A percentile compares a stretch with the other conserved stretches of the same genome.
Evolutionary conservation across 768 basidiomycete species (phyloP).

Genomic region (Dioszegia crocea): DNA sequence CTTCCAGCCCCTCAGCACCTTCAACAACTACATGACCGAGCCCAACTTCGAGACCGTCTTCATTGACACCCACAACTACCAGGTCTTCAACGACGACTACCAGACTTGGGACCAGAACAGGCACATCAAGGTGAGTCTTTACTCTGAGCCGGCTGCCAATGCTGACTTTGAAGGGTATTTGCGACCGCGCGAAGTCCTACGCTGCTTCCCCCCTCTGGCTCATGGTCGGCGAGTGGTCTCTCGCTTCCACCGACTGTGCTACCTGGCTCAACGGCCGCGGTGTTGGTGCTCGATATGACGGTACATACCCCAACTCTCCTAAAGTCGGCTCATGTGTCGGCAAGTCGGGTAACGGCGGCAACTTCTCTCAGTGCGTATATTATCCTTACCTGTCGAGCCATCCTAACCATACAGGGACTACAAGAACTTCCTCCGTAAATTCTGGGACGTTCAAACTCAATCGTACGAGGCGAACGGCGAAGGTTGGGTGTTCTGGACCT

Average conservation of each 20-base stretch:
- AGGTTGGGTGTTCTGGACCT: conserved; percentile 47
- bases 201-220: conserved; percentile 41
- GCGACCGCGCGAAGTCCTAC: conserved; percentile 21
- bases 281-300: conserved; percentile 49
- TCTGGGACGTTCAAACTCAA: conserved; percentile 71
- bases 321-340: conserved; percentile 34
- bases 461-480: conserved; percentile 47
- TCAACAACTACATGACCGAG: conserved; percentile 38
- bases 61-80: conserved; percentile 49
- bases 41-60: conserved; percentile 41
- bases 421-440: conserved; percentile 74
- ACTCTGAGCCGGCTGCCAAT: not conserved
- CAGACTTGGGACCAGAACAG: conserved; percentile 29
- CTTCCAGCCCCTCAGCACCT: conserved; percentile 40
- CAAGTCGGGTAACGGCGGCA: conserved; percentile 63
- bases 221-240: conserved; percentile 49
- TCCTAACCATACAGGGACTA: conserved; percentile 53
- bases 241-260: conserved; percentile 49
- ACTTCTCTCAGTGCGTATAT: conserved; percentile 59
- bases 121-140: conserved; percentile 31
- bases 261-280: conserved; percentile 44
- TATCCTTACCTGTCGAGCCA: no score
- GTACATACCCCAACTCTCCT: conserved; percentile 37
- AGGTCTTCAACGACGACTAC: conserved; percentile 42
- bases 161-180: conserved; percentile 20